A percentile compares a stretch with the other conserved stretches of the same genome.
These are phyloP conservation scores for Sclerotinia spermophila DNA, from an alignment of 2,329 filamentous ascomycete genomes.

Conservation along the genomic window DNA sequence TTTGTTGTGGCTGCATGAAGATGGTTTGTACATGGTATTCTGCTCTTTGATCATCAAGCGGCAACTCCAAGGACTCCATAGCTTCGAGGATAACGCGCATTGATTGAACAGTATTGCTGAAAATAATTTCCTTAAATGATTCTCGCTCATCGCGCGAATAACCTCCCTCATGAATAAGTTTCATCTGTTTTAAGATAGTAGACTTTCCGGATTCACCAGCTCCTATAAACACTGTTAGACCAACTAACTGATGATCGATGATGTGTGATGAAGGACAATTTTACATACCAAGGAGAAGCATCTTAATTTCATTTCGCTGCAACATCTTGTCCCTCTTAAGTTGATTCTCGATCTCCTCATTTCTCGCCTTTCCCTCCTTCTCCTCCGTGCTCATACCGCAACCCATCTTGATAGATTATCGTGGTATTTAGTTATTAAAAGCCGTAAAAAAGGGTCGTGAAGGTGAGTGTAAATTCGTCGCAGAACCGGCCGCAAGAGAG, in stretches of 20 bases:
- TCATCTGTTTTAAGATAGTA: slow-evolving; percentile 95
- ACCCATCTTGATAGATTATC: slow-evolving; percentile 73
- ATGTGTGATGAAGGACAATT: not conserved
- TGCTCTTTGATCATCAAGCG: slow-evolving; percentile 62
- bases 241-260: not conserved
- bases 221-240: slow-evolving; percentile 25
- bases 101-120: slow-evolving; percentile 89
- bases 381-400: slow-evolving; percentile 99
- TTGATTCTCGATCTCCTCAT: slow-evolving; percentile 99
- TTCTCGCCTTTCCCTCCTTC: slow-evolving; percentile 99
- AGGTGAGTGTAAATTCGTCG: slow-evolving; percentile 7
- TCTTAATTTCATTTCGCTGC: slow-evolving; percentile 99
- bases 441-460: slow-evolving; percentile 13
- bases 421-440: slow-evolving; percentile 7
- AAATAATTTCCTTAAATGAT: slow-evolving; percentile 93
- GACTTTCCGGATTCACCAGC: slow-evolving; percentile 98
- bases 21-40: slow-evolving; percentile 39
- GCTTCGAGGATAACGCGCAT: slow-evolving; percentile 89
- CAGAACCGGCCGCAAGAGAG: slow-evolving; percentile 41
- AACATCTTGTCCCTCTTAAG: slow-evolving; percentile 98
- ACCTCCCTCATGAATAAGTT: slow-evolving; percentile 97
- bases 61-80: slow-evolving; percentile 80
- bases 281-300: slow-evolving; percentile 91
- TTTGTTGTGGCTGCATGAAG: slow-evolving; percentile 51
- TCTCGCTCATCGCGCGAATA: slow-evolving; percentile 96